These are phyloP conservation scores for Trichoderma sp. DNA, from an alignment of 2,329 filamentous ascomycete species.

Conservation along the genomic window DNA sequence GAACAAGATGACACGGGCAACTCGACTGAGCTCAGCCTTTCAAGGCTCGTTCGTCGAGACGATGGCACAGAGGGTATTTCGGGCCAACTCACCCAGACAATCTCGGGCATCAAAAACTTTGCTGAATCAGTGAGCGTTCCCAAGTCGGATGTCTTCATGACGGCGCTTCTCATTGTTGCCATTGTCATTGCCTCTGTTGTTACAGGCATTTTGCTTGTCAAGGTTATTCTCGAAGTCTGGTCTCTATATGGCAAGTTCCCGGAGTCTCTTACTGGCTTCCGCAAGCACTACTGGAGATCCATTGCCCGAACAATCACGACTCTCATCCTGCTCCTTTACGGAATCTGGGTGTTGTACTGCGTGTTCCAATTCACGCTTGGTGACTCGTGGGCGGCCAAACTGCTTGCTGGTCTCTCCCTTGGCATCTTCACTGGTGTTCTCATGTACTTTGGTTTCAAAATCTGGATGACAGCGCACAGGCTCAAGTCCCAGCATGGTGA, in stretches of 20 bases:
- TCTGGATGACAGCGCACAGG: conserved; percentile 71
- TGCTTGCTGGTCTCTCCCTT: conserved; percentile 78
- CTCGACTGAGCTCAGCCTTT: conserved; percentile 40
- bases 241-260: conserved; percentile 87
- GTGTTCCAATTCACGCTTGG: conserved; percentile 92
- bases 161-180: conserved; percentile 81
- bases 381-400: conserved; percentile 90
- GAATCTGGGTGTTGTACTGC: conserved; percentile 93
- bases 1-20: conserved; percentile 47
- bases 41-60: conserved; percentile 53
- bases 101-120: conserved; percentile 77
- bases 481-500: conserved; percentile 77
- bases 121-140: conserved; percentile 84
- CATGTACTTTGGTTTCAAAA: conserved; percentile 80
- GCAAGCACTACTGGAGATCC: conserved; percentile 93
- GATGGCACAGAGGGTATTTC: conserved; percentile 42
- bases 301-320: conserved; percentile 87
- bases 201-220: conserved; percentile 83
- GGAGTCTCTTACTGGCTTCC: conserved; percentile 74
- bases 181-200: conserved; percentile 82
- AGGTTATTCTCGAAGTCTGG: conserved; percentile 88
- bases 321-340: conserved; percentile 87
- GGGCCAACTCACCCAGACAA: conserved; percentile 41
- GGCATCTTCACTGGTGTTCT: conserved; percentile 76
- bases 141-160: conserved; percentile 93